Conservation (phyloP, 139 green algal genomes). For the Closterium sp. region DNA sequence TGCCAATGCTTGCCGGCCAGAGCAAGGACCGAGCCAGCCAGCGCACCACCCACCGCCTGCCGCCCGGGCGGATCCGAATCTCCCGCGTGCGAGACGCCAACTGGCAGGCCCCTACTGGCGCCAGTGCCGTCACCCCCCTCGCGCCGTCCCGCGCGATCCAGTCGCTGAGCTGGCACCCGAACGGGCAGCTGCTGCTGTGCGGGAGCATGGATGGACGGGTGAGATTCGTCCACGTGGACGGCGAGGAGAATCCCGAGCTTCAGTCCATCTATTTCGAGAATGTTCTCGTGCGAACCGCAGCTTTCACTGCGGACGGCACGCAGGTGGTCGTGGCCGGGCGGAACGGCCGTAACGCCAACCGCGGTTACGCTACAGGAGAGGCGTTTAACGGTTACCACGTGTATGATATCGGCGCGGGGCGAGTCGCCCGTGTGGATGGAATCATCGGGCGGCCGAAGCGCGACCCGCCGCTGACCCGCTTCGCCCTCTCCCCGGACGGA, state of each 20-base stretch:
- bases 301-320: slow-evolving; percentile 65
- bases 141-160: slow-evolving; percentile 8
- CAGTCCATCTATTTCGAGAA: slow-evolving; percentile 80
- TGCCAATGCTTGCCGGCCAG: neutral
- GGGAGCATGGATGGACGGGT: slow-evolving; percentile 83
- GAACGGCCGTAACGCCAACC: slow-evolving; percentile 35
- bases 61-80: slow-evolving; percentile 7
- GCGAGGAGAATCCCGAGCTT: slow-evolving; percentile 75
- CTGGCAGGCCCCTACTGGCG: slow-evolving; percentile 27
- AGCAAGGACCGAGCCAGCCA: neutral
- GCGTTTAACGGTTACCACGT: slow-evolving; percentile 77
- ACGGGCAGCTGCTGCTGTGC: slow-evolving; percentile 81
- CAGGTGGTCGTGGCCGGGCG: slow-evolving; percentile 70
- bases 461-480: slow-evolving; percentile 61
- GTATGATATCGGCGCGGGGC: slow-evolving; percentile 68
- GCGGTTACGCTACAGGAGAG: neutral
- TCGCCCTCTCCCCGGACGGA: slow-evolving; percentile 46
- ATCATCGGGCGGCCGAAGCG: slow-evolving; percentile 38
- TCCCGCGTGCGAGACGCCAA: slow-evolving; percentile 42
- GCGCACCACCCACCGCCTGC: slow-evolving; percentile 16
- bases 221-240: slow-evolving; percentile 82
- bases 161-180: slow-evolving; percentile 79
- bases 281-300: slow-evolving; percentile 78
- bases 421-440: slow-evolving; percentile 24
- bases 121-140: neutral